phyloP scores from a whole-genome alignment of 2,329 filamentous ascomycete species.

The Myriangium duriaei region DNA sequence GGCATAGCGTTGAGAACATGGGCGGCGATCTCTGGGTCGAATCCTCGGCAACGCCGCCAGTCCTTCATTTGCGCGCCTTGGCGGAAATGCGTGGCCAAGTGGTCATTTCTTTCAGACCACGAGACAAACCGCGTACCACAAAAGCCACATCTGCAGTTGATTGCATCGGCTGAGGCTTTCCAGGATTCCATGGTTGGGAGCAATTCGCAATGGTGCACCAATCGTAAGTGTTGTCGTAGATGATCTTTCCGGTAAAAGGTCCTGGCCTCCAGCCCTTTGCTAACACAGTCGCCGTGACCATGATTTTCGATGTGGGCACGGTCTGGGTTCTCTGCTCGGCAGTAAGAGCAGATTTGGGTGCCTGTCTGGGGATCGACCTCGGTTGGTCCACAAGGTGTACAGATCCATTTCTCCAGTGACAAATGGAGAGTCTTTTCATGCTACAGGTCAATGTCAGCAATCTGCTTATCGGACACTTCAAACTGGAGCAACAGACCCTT shows the following conservation, averaged over 20 bases:
- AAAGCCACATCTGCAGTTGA: slow-evolving; percentile 44
- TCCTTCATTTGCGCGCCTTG: slow-evolving; percentile 40
- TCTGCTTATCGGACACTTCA: too few relatives aligned
- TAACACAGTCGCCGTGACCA: slow-evolving; percentile 51
- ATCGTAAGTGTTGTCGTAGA: slow-evolving; percentile 46
- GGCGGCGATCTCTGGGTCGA: slow-evolving; percentile 35
- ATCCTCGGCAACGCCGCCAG: slow-evolving; percentile 44
- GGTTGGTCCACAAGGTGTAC: slow-evolving; percentile 45
- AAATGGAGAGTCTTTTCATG: slow-evolving; percentile 54
- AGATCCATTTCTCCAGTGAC: slow-evolving; percentile 54
- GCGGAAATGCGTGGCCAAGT: slow-evolving; percentile 43
- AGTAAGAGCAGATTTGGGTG: slow-evolving; percentile 46
- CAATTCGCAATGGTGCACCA: slow-evolving; percentile 51
- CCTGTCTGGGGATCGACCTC: slow-evolving; percentile 46
- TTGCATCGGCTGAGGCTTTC: slow-evolving; percentile 42
- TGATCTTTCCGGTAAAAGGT: slow-evolving; percentile 54
- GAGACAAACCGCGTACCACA: slow-evolving; percentile 35
- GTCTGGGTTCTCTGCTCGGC: slow-evolving; percentile 40
- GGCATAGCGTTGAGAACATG: slow-evolving; percentile 41
- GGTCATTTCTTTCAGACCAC: slow-evolving; percentile 41
- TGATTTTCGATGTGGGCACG: slow-evolving; percentile 46
- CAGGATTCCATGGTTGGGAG: slow-evolving; percentile 52
- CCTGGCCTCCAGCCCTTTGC: slow-evolving; percentile 50
- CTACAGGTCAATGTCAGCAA: too few relatives aligned
- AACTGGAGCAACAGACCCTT: too few relatives aligned